Evolutionary conservation across 257 asterid genomes (phyloP).

Genomic region (Plectranthus barbatus): DNA sequence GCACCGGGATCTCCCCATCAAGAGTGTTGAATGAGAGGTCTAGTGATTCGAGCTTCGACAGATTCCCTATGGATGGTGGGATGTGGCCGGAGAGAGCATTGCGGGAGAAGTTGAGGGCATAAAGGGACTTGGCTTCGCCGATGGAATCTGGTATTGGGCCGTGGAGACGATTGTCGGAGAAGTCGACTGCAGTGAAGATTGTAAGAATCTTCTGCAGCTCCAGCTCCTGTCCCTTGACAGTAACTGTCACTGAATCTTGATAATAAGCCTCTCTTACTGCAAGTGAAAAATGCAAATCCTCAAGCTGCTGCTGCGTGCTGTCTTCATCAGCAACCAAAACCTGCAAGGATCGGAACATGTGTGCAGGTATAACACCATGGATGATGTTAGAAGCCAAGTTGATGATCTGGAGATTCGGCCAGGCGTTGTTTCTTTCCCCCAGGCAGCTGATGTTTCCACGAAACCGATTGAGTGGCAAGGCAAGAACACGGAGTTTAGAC

Average conservation of each 20-base stretch:
- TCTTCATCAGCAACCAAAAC: conserved; percentile 18
- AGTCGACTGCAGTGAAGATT: conserved; percentile 31
- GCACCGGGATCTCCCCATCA: conserved; percentile 33
- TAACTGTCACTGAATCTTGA: conserved; percentile 34
- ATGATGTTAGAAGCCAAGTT: conserved; percentile 31
- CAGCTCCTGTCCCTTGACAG: conserved; percentile 28
- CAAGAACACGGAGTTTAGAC: conserved; percentile 18
- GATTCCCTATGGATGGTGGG: conserved; percentile 27
- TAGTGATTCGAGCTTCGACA: conserved; percentile 23
- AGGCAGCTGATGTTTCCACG: conserved; percentile 27
- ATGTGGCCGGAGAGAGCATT: conserved; percentile 28
- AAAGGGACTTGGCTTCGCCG: conserved; percentile 20
- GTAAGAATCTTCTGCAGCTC: conserved; percentile 37
- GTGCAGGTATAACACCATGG: conserved; percentile 21
- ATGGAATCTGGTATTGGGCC: conserved; percentile 27
- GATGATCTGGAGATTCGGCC: conserved; percentile 30
- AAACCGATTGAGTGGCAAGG: conserved; percentile 21
- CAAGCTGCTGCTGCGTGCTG: not conserved
- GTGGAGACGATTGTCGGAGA: conserved; percentile 33
- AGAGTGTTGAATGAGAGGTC: conserved; percentile 39
- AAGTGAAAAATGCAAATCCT: conserved; percentile 5
- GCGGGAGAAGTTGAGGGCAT: conserved; percentile 31
- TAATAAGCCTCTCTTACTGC: conserved; percentile 8
- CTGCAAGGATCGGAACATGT: conserved; percentile 12
- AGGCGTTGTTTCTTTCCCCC: not conserved